Evolutionary conservation across 768 basidiomycete genomes (phyloP).

Genomic region (Clathrus columnatus): DNA sequence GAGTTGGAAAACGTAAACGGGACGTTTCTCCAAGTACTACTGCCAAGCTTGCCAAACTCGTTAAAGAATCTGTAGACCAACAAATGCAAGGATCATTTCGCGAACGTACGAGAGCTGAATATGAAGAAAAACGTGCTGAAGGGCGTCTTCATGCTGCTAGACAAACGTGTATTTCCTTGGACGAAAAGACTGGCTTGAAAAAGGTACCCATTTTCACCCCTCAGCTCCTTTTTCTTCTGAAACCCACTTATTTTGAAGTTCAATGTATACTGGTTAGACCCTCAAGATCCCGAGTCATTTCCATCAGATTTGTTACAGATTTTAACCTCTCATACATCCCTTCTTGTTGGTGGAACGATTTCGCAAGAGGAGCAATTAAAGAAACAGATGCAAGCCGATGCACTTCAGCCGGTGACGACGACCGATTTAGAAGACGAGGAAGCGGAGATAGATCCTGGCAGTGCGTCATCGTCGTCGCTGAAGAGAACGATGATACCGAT

Average conservation of each 20-base stretch:
- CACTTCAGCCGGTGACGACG: conserved; percentile 41
- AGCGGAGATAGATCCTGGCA: conserved; percentile 16
- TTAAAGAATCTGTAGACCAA: conserved; percentile 43
- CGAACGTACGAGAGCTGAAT: conserved; percentile 62
- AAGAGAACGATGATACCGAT: conserved; percentile 14
- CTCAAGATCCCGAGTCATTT: conserved; percentile 52
- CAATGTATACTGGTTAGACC: conserved; percentile 74
- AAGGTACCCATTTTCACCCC: conserved; percentile 35
- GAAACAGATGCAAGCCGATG: conserved; percentile 67
- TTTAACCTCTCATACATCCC: conserved; percentile 26
- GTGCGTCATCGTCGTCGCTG: conserved; percentile 8
- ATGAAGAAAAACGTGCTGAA: conserved; percentile 68
- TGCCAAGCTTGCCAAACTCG: conserved; percentile 62
- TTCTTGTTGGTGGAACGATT: conserved; percentile 12
- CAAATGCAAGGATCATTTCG: conserved; percentile 52
- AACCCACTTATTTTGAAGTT: conserved; percentile 41
- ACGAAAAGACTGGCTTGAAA: conserved; percentile 62
- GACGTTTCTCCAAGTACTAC: conserved; percentile 52
- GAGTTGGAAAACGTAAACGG: conserved; percentile 51
- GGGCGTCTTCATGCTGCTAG: conserved; percentile 62
- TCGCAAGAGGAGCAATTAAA: conserved; percentile 45
- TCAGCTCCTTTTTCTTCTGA: conserved; percentile 5
- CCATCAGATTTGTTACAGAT: conserved; percentile 57
- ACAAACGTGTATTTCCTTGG: conserved; percentile 64
- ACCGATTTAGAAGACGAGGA: conserved; percentile 31